Conservation (phyloP, 2,329 filamentous ascomycete species). For the Dryadomyces quercivorus region DNA sequence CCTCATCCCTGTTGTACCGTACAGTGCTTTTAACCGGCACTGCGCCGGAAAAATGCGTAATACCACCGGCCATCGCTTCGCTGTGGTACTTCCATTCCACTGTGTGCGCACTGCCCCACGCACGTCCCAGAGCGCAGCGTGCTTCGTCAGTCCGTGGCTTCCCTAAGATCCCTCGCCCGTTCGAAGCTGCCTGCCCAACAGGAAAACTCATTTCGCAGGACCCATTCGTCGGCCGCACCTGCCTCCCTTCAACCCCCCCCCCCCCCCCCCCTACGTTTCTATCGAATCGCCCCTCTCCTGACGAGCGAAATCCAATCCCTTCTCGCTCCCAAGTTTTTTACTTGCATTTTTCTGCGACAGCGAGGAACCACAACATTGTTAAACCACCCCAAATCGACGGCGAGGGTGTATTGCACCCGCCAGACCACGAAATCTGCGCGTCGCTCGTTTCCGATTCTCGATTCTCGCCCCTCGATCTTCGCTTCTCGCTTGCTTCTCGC, state of each 20-base stretch:
- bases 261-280: constrained; percentile 2
- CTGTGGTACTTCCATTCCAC: background rate
- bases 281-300: constrained; percentile 13
- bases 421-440: constrained; percentile 1
- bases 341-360: constrained; percentile 3
- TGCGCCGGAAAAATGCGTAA: background rate
- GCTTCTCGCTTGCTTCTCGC: constrained; percentile 1
- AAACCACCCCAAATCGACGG: background rate
- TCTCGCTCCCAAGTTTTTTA: constrained; percentile 5
- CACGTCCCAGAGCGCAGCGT: background rate
- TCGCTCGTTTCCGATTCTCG: background rate
- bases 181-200: constrained; percentile 9
- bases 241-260: constrained; percentile 7
- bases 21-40: too few species aligned
- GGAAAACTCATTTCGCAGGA: constrained; percentile 12
- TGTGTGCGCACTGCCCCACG: constrained; percentile 1
- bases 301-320: constrained; percentile 7
- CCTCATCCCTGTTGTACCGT: background rate
- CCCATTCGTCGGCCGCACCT: constrained; percentile 10
- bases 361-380: constrained; percentile 2
- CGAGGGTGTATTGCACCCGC: background rate
- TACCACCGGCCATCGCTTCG: background rate
- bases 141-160: background rate
- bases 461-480: background rate
- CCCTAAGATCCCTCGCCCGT: background rate